Percentiles rank a stretch among this genome's conserved stretches.
phyloP scores from a whole-genome alignment of 495 filamentous ascomycete species.

The Parachaetomium inaequale region DNA sequence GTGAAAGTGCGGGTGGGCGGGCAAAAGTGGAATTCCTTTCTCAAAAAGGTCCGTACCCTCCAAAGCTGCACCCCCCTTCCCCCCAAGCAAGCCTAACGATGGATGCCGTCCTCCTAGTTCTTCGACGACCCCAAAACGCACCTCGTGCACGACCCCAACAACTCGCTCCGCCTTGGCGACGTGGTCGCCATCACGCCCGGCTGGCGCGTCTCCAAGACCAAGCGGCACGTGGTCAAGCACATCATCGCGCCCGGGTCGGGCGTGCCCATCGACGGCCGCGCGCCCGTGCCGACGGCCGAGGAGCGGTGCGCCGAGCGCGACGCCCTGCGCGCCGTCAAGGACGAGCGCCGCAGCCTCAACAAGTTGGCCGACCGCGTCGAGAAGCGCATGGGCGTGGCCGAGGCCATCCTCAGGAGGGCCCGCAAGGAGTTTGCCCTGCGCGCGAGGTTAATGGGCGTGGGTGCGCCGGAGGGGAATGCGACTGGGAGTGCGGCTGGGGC shows the following conservation, averaged over 20 bases:
- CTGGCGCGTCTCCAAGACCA: constrained; percentile 58
- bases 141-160: constrained; percentile 72
- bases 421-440: constrained; percentile 18
- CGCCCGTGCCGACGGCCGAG: constrained; percentile 59
- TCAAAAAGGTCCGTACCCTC: constrained; percentile 49
- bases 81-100: background rate
- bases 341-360: constrained; percentile 41
- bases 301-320: constrained; percentile 53
- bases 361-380: constrained; percentile 6
- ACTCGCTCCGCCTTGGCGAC: constrained; percentile 71
- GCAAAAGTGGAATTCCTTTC: constrained; percentile 57
- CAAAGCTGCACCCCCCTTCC: background rate
- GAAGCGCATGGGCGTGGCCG: constrained; percentile 18
- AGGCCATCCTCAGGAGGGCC: constrained; percentile 11
- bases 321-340: constrained; percentile 49
- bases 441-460: constrained; percentile 12
- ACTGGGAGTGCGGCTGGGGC: background rate
- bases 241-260: constrained; percentile 71
- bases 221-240: constrained; percentile 71
- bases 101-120: constrained; percentile 30
- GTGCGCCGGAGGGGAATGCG: background rate
- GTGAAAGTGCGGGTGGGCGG: constrained; percentile 63
- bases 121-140: constrained; percentile 46
- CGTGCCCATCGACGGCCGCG: constrained; percentile 55
- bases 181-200: constrained; percentile 73